These are phyloP conservation scores for Pneumocystis canis DNA, from an alignment of 1,139 yeast species.

Conservation along the genomic window DNA sequence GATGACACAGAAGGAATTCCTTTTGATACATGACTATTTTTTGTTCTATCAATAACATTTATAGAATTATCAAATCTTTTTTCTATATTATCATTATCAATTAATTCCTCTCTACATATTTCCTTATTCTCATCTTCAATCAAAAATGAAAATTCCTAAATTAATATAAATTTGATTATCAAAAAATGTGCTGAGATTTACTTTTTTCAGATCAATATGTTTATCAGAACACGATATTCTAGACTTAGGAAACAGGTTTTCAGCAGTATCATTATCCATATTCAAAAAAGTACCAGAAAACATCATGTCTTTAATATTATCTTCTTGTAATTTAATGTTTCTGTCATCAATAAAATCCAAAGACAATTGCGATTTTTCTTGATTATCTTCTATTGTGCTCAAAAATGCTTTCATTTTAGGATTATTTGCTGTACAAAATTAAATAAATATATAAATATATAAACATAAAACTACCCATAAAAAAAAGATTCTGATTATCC, in stretches of 20 bases:
- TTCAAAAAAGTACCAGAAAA: neutral
- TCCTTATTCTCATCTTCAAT: neutral
- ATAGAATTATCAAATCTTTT: neutral
- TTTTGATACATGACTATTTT: neutral
- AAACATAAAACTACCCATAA: neutral
- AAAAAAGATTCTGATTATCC: neutral
- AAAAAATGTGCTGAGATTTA: neutral
- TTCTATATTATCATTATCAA: neutral
- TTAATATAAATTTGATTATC: neutral
- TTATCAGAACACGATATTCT: neutral
- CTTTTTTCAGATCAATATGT: neutral
- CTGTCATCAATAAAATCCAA: neutral
- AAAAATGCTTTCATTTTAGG: slow-evolving; percentile 63
- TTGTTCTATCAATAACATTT: neutral
- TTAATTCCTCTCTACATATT: neutral
- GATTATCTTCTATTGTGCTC: slow-evolving; percentile 47
- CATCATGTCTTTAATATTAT: neutral
- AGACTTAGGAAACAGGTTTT: neutral
- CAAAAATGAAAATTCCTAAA: neutral
- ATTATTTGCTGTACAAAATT: slow-evolving; percentile 30
- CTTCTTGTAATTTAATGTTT: neutral
- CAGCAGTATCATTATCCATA: neutral
- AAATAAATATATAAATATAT: neutral
- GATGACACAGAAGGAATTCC: neutral
- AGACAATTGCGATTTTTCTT: neutral